Base-by-base conservation (phyloP, 495 filamentous ascomycete genomes). In the Diplogelasinospora grovesii region DNA sequence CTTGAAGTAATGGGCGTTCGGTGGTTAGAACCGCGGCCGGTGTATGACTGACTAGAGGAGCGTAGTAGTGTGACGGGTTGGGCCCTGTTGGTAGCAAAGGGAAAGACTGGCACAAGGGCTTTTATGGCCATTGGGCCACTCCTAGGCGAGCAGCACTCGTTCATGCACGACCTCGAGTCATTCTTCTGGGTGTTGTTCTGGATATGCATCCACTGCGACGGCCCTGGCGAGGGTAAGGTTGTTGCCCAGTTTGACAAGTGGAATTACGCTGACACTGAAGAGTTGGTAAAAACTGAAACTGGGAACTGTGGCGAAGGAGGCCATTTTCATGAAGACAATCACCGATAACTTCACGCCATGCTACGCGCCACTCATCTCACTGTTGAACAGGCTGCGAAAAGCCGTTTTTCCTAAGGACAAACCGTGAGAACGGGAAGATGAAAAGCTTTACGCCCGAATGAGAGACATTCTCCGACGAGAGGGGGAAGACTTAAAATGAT, bases 111-210 rank as follows among this genome's bases (percentile, higher is more conserved):
- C 25, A 70, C 60, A 13, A 69, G 59, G 56, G 64, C 64, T n/a
- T 68, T 66, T 35, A 71, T 73, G 57, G 63, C 63, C 10, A 70
- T 71, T 29, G 54, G 61, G 27, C 53, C 45, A 14, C 62, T 68
- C 22, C 46, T 53, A 15, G 56, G 55, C 43, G 53, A 73, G 40
- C 42, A 56, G 10, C 59, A 70, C 46, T 58, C 54, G 4, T 70
- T 69, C 31, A 63, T 69, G 60, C 60, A 71, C 36, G 61, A 70
- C 44, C 60, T 77, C 10, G 68, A 77, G 54, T 76, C 65, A 18
- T 73, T 77, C 50, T 75, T 76, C 46, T 75, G 63, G 65, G 69
- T 77, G 16, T 41, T 76, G 0, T 74, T 71, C 40, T 70, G 61
- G 64, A 65, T 73, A 33, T 70, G 57, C 44, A 60, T 73, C 20